phyloP scores from a whole-genome alignment of 148 eudicot genomes.

The Rhododendron simsii region DNA sequence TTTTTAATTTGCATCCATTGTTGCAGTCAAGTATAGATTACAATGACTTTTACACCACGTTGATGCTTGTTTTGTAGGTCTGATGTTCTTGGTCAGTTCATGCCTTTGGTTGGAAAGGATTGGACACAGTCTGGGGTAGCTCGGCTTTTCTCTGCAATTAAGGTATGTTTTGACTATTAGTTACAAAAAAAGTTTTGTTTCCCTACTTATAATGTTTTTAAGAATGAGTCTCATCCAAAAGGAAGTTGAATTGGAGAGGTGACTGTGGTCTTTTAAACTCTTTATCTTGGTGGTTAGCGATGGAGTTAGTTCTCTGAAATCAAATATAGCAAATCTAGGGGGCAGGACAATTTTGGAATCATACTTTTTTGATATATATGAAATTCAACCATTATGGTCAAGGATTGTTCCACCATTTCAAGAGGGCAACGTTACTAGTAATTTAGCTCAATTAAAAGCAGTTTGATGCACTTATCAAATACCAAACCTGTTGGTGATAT shows the following conservation, averaged over 20 bases:
- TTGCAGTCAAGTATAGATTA: not conserved
- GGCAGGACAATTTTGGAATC: not conserved
- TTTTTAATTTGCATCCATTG: not conserved
- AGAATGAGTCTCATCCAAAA: not conserved
- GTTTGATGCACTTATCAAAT: not conserved
- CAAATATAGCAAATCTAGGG: not conserved
- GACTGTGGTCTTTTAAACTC: not conserved
- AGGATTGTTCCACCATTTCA: not conserved
- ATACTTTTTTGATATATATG: not conserved
- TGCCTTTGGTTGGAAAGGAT: conserved; percentile 99
- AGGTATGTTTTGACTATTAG: conserved; percentile 40
- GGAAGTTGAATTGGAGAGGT: not conserved
- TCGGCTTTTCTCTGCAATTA: conserved; percentile 90
- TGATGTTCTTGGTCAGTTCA: conserved; percentile 99
- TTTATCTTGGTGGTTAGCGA: not conserved
- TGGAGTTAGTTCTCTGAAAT: not conserved
- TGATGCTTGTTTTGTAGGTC: conserved; percentile 52
- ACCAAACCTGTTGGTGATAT: not conserved
- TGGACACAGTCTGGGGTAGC: conserved; percentile 99
- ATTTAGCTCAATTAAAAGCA: not conserved
- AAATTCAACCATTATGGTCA: not conserved
- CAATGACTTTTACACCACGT: not conserved
- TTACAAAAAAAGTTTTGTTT: not conserved
- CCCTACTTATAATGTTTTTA: not conserved
- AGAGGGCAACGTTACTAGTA: not conserved